phyloP scores from a whole-genome alignment of 2,329 filamentous ascomycete species.

The Sclerotinia spermophila region DNA sequence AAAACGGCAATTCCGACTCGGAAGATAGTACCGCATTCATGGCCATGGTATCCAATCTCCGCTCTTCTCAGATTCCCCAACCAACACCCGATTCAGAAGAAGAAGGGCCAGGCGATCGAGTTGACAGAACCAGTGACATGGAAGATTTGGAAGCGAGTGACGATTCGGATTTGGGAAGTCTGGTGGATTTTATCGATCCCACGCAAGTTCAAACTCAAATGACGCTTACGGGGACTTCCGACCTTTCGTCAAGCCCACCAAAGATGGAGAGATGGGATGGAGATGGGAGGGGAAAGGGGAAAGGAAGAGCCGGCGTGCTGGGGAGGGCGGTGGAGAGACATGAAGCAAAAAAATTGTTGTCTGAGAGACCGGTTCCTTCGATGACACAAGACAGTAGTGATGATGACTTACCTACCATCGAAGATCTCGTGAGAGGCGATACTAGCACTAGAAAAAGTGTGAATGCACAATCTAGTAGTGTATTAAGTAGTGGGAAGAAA shows the following conservation, averaged over 20 bases:
- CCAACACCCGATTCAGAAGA: conserved; percentile 15
- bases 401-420: conserved; percentile 22
- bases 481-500: background rate
- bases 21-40: conserved; percentile 7
- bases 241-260: conserved; percentile 7
- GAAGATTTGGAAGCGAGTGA: conserved; percentile 15
- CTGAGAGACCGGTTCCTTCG: background rate
- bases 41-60: conserved; percentile 14
- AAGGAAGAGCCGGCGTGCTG: background rate
- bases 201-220: conserved; percentile 10
- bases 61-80: conserved; percentile 17
- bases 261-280: background rate
- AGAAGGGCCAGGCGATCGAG: conserved; percentile 16
- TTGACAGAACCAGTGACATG: conserved; percentile 18
- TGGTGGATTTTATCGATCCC: conserved; percentile 15
- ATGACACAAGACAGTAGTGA: conserved; percentile 39
- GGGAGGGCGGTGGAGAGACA: background rate
- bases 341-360: background rate
- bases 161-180: conserved; percentile 15
- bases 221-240: background rate
- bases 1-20: conserved; percentile 4
- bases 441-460: background rate
- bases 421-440: conserved; percentile 4
- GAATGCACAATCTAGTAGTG: background rate
- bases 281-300: background rate